A percentile compares a stretch with the other conserved stretches of the same genome.
Conservation (phyloP, 305 asterid species). For the Fraxinus sp. region DNA sequence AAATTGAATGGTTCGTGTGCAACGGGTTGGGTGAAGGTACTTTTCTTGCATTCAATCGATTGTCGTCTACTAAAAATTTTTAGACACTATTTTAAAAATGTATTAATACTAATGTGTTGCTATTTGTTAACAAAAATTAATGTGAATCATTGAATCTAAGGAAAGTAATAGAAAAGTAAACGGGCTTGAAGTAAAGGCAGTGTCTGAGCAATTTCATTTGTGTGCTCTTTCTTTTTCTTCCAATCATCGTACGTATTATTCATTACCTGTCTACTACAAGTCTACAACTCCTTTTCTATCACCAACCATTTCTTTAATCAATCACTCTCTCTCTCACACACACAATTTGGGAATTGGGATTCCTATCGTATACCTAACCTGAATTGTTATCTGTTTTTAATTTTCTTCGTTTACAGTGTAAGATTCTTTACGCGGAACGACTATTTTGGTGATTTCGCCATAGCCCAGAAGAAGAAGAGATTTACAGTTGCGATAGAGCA, state of each 20-base stretch:
- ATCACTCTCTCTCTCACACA: background rate
- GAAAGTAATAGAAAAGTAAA: slow-evolving; percentile 13
- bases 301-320: slow-evolving; percentile 12
- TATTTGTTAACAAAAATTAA: background rate
- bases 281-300: slow-evolving; percentile 14
- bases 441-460: slow-evolving; percentile 14
- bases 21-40: background rate
- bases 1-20: background rate
- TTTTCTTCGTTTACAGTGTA: background rate
- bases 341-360: slow-evolving; percentile 18
- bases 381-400: slow-evolving; percentile 11
- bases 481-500: background rate
- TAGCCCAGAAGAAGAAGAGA: slow-evolving; percentile 23
- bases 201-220: slow-evolving; percentile 20
- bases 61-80: background rate
- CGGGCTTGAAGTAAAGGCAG: slow-evolving; percentile 3
- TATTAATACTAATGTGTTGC: background rate
- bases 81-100: background rate
- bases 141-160: background rate
- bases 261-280: background rate
- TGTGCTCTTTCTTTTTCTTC: background rate
- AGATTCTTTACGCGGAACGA: background rate
- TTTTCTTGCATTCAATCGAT: background rate
- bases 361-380: slow-evolving; percentile 27
- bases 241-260: background rate